These are phyloP conservation scores for Nannizzia gypsea DNA, from an alignment of 2,329 filamentous ascomycete genomes.

Conservation along the genomic window DNA sequence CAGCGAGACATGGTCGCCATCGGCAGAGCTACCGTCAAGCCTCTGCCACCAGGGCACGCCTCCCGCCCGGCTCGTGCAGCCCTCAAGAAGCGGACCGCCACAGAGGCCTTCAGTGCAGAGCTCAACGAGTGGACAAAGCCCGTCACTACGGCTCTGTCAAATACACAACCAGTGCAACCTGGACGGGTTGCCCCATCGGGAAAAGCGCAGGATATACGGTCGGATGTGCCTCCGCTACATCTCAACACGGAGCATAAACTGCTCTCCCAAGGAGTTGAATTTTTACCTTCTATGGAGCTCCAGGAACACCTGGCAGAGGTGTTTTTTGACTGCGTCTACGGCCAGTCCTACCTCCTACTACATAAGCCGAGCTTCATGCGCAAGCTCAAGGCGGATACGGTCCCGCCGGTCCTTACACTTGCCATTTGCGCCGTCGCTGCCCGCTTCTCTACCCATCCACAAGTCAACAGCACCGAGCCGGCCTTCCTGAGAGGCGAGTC, in stretches of 20 bases:
- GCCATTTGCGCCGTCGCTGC: conserved; percentile 93
- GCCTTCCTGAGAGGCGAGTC: conserved; percentile 81
- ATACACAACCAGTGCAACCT: neutral
- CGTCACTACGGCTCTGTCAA: neutral
- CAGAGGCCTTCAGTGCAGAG: conserved; percentile 76
- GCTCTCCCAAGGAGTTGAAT: conserved; percentile 68
- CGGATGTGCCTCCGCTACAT: conserved; percentile 43
- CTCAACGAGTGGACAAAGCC: conserved; percentile 65
- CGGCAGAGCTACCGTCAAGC: conserved; percentile 73
- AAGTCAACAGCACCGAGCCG: conserved; percentile 58
- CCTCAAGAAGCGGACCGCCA: conserved; percentile 67
- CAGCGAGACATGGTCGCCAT: conserved; percentile 56
- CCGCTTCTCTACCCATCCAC: conserved; percentile 81
- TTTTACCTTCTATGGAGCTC: conserved; percentile 70
- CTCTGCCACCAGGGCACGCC: conserved; percentile 49
- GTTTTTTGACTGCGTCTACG: conserved; percentile 92
- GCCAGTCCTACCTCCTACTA: conserved; percentile 84
- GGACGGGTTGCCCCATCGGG: conserved; percentile 32
- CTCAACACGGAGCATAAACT: conserved; percentile 65
- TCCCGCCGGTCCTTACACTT: conserved; percentile 84
- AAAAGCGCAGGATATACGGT: conserved; percentile 18
- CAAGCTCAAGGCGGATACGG: conserved; percentile 57
- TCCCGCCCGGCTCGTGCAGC: conserved; percentile 41
- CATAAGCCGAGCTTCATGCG: conserved; percentile 98
- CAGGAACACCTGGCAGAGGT: conserved; percentile 90